Base-by-base conservation (phyloP, 768 basidiomycete genomes). In the Rhizopogon vinicolor region DNA sequence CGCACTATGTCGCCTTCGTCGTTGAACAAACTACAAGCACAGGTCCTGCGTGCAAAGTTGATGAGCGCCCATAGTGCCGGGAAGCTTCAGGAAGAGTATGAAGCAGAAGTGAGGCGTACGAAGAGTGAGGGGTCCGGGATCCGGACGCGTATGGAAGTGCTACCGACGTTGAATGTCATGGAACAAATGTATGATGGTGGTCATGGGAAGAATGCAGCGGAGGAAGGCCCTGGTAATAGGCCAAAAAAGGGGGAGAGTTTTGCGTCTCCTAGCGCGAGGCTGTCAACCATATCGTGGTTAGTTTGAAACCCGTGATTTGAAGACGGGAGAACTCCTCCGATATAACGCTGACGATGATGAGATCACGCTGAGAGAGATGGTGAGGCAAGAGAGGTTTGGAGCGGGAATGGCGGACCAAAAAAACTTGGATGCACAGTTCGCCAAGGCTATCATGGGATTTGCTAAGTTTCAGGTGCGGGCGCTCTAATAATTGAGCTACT, bases 151-250 rank as follows among this genome's bases (percentile, higher is more conserved):
- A 84, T 96, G 0, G 86, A 95, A 69, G 84, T 97, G 1, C 68
- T 99, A 42, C 96, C 96, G 0, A 95, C 93, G 3, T 69, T 98
- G 58, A 93, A 98, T 68, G 89, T 79, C 0, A 77, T 77, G 31
- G 96, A 97, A 2, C 78, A 82, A 52, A 68, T 98, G 66, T 99
- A 99, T 66, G 96, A 99, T 68, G 84, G 95, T 31, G 96, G 96
- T 0, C 80, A 81, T 41, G 87, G 87, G n/a, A 81, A 77, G 57
- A 83, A 85, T 13, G 87, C 87, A 42, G 75, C 71, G 0, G 60
- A 60, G 12, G 55, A 57, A 3, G 72, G 70, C 5, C 81, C 85
- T 0, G 91, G 89, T 0, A 96, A 96, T 62, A 81, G 83, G 62
- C n/a, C 83, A 81, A 70, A 91, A 89, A 74, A 91, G 88, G 66